Evolutionary conservation across 768 basidiomycete genomes (phyloP), one percentile per base, ranked within the genome.

Genomic region (Lactifluus echinatus): DNA sequence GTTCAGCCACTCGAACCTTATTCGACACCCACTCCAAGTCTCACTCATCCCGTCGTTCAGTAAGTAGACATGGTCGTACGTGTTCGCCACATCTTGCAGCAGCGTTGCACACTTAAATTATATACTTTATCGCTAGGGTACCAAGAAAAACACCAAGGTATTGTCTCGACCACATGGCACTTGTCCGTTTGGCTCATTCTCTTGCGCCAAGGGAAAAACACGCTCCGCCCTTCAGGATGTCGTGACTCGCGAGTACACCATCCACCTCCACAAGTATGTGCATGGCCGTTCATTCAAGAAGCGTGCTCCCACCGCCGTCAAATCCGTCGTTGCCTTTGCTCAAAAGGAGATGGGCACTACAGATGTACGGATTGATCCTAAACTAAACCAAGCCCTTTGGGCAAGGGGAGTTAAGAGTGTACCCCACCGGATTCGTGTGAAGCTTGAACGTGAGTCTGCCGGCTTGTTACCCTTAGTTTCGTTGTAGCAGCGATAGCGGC

Each of bases 181-280:
- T 44, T 29, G 31, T 19, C n/a, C 24, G 24, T 31, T 24, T 5
- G 12, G 11, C 40, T 49, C 19, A 59, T 34, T 26, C 21, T n/a
- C 7, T 42, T 40, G 8, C 40, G 10, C 8, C 12, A 23, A 59
- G 58, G 84, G 84, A 75, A 95, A 96, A 82, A 83, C 83, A 68
- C 93, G 95, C 74, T 94, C 93, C 59, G 95, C 95, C 54, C 90
- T 97, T 71, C 83, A 90, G 75, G 95, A 98, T 73, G 95, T 97
- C 76, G 95, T 97, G 64, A 89, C 94, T 64, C 87, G 94, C 69
- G 95, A 99, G 73, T 96, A 97, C 86, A 97, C 95, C 69, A 88
- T 97, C 79, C 92, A 96, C 76, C 77, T 97, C 39, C 93, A 96
- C 85, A 96, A 95, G 75, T 85, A 75, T 65, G 91, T 93, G 42